phyloP scores from a whole-genome alignment of 306 rosid genomes.

The Ziziphus jujuba region DNA sequence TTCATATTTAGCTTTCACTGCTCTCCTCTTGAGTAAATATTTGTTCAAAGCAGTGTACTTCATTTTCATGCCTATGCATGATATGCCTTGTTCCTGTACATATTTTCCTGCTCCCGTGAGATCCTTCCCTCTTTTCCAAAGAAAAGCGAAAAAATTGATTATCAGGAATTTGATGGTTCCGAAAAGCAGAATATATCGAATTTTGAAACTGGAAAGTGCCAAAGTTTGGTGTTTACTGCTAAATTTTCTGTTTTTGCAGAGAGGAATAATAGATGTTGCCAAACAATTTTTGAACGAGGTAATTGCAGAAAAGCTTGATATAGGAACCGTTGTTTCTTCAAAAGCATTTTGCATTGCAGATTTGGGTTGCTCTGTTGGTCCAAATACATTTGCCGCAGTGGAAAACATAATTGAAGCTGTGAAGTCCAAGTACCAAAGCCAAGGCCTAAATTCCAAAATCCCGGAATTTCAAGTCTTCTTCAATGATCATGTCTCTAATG shows the following conservation, averaged over 20 bases:
- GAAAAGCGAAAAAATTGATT: too few species aligned
- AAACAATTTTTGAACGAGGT: conserved; percentile 19
- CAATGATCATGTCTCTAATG: conserved; percentile 36
- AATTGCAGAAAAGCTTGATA: conserved; percentile 29
- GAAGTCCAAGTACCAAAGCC: conserved; percentile 9
- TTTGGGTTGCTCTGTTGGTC: conserved; percentile 43
- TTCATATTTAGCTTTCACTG: too few species aligned
- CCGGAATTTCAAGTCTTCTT: conserved; percentile 36
- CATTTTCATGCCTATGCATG: too few species aligned
- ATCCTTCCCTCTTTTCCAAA: too few species aligned
- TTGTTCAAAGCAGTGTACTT: too few species aligned
- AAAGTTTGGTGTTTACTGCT: background rate
- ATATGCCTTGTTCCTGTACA: too few species aligned
- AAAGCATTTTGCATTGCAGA: conserved; percentile 33
- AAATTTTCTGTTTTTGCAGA: too few species aligned
- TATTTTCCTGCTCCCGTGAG: too few species aligned
- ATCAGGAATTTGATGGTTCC: too few species aligned
- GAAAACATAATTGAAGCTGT: conserved; percentile 32
- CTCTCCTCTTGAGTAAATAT: too few species aligned
- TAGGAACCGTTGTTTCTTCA: background rate
- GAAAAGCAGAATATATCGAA: too few species aligned
- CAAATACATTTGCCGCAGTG: conserved; percentile 33
- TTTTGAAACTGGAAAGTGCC: too few species aligned
- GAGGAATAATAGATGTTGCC: background rate
- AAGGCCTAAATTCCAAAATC: background rate